A percentile compares a stretch with the other conserved stretches of the same genome.
phyloP scores from a whole-genome alignment of 148 eudicot species.

The Suaeda aralocaspica region DNA sequence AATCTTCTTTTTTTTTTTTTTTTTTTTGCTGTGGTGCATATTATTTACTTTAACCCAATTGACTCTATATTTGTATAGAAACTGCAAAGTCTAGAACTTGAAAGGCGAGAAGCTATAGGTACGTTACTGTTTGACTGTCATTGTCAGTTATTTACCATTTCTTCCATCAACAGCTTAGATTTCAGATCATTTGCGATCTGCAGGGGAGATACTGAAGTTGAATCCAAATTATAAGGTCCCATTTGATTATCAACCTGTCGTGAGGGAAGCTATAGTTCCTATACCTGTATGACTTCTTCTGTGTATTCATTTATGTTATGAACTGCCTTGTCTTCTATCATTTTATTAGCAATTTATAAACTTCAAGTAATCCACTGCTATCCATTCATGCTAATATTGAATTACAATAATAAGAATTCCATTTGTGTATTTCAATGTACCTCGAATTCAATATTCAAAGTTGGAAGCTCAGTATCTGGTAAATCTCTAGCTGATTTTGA shows the following conservation, averaged over 20 bases:
- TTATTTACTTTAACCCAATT: too few relatives aligned
- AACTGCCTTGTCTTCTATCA: too few relatives aligned
- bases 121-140: constrained; percentile 18
- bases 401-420: not conserved
- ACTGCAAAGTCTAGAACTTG: constrained; percentile 61
- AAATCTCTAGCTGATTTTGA: constrained; percentile 24
- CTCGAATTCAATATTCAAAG: constrained; percentile 34
- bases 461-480: constrained; percentile 31
- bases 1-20: not conserved
- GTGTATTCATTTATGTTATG: not conserved
- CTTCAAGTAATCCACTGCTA: too few relatives aligned
- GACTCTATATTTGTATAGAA: constrained; percentile 36
- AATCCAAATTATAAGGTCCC: constrained; percentile 81
- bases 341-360: too few relatives aligned
- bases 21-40: too few relatives aligned
- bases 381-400: too few relatives aligned
- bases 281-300: constrained; percentile 52
- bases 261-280: constrained; percentile 75
- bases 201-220: constrained; percentile 88
- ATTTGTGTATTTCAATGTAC: constrained; percentile 24
- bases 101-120: constrained; percentile 87
- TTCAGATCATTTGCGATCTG: constrained; percentile 25
- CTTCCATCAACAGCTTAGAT: not conserved
- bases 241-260: constrained; percentile 68
- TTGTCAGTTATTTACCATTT: not conserved